Evolutionary conservation across 1,284 basidiomycete species (phyloP).

Genomic region (Moesziomyces aphidis): DNA sequence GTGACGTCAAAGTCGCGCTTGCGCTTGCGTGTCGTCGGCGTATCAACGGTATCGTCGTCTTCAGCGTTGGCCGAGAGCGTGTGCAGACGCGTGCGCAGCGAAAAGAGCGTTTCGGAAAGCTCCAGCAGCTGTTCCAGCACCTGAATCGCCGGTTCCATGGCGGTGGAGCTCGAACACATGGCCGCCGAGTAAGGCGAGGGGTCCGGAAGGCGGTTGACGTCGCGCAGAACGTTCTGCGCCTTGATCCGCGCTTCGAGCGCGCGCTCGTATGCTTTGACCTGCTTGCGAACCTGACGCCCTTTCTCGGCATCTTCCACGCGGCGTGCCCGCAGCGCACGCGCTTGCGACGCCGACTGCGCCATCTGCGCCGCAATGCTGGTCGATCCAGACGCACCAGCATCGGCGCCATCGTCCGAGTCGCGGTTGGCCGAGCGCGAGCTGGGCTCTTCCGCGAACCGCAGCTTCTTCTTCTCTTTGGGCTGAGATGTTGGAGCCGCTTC

Average conservation of each 20-base stretch:
- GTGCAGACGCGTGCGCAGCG: conserved; percentile 17
- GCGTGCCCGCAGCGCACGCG: conserved; percentile 47
- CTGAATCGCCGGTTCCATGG: conserved; percentile 14
- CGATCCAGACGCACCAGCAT: conserved; percentile 14
- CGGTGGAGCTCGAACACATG: conserved; percentile 6
- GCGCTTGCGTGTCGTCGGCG: conserved; percentile 32
- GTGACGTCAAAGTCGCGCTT: conserved; percentile 42
- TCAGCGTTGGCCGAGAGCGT: conserved; percentile 10
- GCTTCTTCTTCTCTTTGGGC: conserved; percentile 20
- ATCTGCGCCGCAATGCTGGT: conserved; percentile 49
- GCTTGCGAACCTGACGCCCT: conserved; percentile 56
- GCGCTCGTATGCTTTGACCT: conserved; percentile 57
- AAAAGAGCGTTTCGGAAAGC: conserved; percentile 41
- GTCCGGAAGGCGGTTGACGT: conserved; percentile 40
- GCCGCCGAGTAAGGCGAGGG: conserved; percentile 11
- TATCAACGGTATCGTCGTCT: neutral
- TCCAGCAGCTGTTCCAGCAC: conserved; percentile 37
- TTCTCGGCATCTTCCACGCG: conserved; percentile 58
- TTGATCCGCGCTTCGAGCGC: conserved; percentile 59
- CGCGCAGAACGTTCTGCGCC: conserved; percentile 47
- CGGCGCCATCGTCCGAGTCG: conserved; percentile 4
- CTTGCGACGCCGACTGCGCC: conserved; percentile 36
- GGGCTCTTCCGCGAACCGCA: conserved; percentile 26
- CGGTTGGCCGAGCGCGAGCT: neutral
- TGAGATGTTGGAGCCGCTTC: neutral